These are phyloP conservation scores for Asterophora lycoperdoides DNA, from an alignment of 768 basidiomycete genomes.

Conservation along the genomic window DNA sequence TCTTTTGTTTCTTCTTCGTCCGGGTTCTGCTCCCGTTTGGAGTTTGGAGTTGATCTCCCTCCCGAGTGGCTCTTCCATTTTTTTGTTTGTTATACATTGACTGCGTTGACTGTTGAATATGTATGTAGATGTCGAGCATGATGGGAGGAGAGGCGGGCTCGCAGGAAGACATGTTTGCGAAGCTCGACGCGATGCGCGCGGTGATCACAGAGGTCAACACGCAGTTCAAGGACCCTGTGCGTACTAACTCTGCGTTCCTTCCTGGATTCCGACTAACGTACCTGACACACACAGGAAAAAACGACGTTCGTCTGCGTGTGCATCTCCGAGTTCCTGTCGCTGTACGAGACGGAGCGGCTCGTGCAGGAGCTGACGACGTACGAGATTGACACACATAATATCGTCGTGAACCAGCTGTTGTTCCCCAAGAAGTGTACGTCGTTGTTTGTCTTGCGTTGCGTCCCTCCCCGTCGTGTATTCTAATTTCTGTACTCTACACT, in stretches of 20 bases:
- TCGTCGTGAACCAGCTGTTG: conserved; percentile 95
- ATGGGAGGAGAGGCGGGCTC: conserved; percentile 89
- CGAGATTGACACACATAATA: conserved; percentile 98
- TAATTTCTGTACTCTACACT: too few species aligned
- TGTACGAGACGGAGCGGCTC: conserved; percentile 97
- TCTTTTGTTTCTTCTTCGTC: too few species aligned
- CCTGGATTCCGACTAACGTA: too few species aligned
- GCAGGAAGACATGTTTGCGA: conserved; percentile 98
- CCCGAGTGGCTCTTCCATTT: too few species aligned
- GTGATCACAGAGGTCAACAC: conserved; percentile 98
- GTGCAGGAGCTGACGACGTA: conserved; percentile 94
- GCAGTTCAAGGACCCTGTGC: conserved; percentile 96
- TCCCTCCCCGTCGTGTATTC: too few species aligned
- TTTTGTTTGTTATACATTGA: too few species aligned
- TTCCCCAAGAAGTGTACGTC: conserved; percentile 80
- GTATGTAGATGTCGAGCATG: conserved; percentile 81
- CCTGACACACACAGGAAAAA: conserved; percentile 57
- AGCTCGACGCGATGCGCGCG: conserved; percentile 93
- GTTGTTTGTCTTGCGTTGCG: too few species aligned
- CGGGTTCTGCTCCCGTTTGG: too few species aligned
- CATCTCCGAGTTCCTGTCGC: conserved; percentile 96
- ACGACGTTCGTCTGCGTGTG: conserved; percentile 98
- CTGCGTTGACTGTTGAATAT: too few species aligned
- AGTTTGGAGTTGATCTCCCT: too few species aligned
- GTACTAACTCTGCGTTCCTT: too few species aligned